A percentile compares a stretch with the other conserved stretches of the same genome.
These are phyloP conservation scores for Clavispora carvajalis DNA, from an alignment of 805 yeast genomes.

Conservation along the genomic window DNA sequence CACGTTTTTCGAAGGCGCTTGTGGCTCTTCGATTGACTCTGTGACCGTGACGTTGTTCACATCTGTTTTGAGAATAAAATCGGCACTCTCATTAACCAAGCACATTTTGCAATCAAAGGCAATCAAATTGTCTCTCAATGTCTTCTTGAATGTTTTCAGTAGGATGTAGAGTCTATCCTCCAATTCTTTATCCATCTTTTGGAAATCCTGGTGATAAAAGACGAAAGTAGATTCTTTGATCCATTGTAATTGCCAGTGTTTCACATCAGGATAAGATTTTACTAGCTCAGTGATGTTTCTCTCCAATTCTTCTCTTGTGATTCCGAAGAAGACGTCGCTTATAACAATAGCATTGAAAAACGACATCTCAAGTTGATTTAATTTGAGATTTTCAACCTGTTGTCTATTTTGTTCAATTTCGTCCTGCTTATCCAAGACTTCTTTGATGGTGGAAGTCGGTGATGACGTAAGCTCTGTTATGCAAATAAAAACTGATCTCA, in stretches of 20 bases:
- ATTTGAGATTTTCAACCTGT: conserved; percentile 18
- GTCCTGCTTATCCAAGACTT: conserved; percentile 27
- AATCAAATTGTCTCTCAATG: conserved; percentile 34
- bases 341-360: conserved; percentile 52
- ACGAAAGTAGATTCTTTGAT: conserved; percentile 38
- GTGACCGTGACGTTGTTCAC: conserved; percentile 3
- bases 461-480: conserved; percentile 25
- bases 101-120: conserved; percentile 49
- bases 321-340: conserved; percentile 49
- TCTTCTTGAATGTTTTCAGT: conserved; percentile 27
- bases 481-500: conserved; percentile 62
- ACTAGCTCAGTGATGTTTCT: conserved; percentile 20
- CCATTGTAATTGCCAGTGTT: conserved; percentile 34
- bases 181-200: conserved; percentile 28
- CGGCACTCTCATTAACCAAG: conserved; percentile 30
- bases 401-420: conserved; percentile 19
- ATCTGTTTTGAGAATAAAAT: conserved; percentile 14
- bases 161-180: conserved; percentile 41
- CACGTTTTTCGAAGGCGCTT: not conserved
- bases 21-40: not conserved
- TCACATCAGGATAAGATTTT: conserved; percentile 17
- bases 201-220: conserved; percentile 31
- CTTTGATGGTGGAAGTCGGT: conserved; percentile 45
- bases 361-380: conserved; percentile 22
- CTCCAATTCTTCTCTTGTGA: conserved; percentile 42